Base-by-base conservation (phyloP, 1,139 yeast species). In the Sugiyamaella xylanicola region DNA sequence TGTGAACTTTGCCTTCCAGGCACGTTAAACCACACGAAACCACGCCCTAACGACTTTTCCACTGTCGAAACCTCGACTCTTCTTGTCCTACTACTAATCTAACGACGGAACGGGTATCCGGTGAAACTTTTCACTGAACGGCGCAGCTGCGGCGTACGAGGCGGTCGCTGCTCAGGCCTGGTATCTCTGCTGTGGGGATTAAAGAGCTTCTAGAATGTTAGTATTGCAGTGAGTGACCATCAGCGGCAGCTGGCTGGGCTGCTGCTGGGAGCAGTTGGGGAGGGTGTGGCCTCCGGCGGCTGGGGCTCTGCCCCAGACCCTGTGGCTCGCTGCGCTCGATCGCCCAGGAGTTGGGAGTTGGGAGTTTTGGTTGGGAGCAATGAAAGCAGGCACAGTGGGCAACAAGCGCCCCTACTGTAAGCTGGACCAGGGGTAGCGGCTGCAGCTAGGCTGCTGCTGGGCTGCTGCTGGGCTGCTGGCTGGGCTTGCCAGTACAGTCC, bases 91-190 rank as follows among this genome's bases (percentile, higher is more conserved):
- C 37, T 32, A 32, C 37, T n/a, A 25, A 36, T 36, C 17, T 7
- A 17, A 4, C 17, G 40, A 13, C 15, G 5, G 40, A 8, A 8
- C 9, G 13, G 15, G 20, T 39, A 39, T 9, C 21, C 42, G 11
- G 42, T 41, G 45, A 41, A 41, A 41, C 16, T 15, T 41, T 41
- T 41, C 45, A 22, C 45, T 39, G 11, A 9, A 9, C 42, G 37
- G 15, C 37, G 37, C 15, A 8, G 37, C 5, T 32, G 37, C 37
- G 37, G 37, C 37, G 37, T 8, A 8, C 37, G 37, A n/a, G 37
- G 37, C 37, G n/a, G n/a, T n/a, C n/a, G 37, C 37, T 32, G 37
- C 15, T 4, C 15, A 8, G 13, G 15, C n/a, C n/a, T 4, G 37
- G 37, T 32, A n/a, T 32, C 15, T 32, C 37, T n/a, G 37, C 15